Evolutionary conservation across 768 basidiomycete genomes (phyloP), one percentile per base, ranked within the genome.

Genomic region (Rhizopogon vinicolor): DNA sequence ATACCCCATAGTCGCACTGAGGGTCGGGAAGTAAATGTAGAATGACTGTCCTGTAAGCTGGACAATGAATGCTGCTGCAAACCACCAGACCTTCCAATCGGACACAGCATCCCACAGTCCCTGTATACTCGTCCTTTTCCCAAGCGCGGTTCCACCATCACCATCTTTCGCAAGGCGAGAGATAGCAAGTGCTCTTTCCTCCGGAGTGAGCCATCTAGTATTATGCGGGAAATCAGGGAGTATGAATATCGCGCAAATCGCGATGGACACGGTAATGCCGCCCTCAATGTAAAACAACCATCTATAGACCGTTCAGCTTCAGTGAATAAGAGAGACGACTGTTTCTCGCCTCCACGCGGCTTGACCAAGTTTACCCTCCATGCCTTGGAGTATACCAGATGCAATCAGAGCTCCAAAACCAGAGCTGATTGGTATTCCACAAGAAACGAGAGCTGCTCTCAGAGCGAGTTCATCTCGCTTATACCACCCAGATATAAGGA

Each of bases 331-430:
- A 25, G 25, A 39, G 18, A 43, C 4, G 19, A 41, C 2, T 59
- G 22, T 57, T 57, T 42, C 71, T 69, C 62, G 74, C 58, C 68
- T 59, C 78, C 78, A 79, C 0, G 72, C 75, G 1, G 69, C 62
- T 37, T 71, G 58, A 1, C 77, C 78, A 10, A 68, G 66, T 22
- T 61, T 66, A 16, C 74, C 74, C 42, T 77, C 69, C 72, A 81
- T 75, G 4, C 66, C 66, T 25, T 62, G 63, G 25, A 79, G 69
- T 33, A 78, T 75, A 12, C 73, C 77, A 39, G 76, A 72, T 10
- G 76, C 74, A 29, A 80, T 68, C 14, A 79, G 62, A 5, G 75
- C 69, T 0, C 77, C 76, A 54, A 78, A 77, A 4, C 76, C 79
- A 65, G 79, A 78, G 7, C 68, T 69, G 49, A 77, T 71, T 10